These are phyloP conservation scores for Cladosporium sp. DNA, from an alignment of 2,329 filamentous ascomycete species.

Conservation along the genomic window DNA sequence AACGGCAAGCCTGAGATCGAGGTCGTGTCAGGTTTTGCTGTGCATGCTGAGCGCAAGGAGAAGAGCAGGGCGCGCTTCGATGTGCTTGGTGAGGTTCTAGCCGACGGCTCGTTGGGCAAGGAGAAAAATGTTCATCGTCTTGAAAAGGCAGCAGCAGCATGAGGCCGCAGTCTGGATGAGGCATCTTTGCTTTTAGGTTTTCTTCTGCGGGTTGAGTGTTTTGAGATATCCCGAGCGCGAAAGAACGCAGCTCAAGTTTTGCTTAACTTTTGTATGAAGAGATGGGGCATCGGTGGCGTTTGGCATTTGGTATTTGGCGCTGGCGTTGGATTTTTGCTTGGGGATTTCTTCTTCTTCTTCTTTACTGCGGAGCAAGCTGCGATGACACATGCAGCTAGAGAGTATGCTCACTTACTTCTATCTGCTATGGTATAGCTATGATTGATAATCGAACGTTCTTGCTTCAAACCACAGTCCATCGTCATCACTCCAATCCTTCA, in stretches of 20 bases:
- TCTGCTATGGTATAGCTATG: neutral
- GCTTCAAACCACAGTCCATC: neutral
- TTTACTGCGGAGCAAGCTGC: neutral
- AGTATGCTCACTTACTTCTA: neutral
- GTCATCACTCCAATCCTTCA: constrained; percentile 44
- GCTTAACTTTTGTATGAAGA: neutral
- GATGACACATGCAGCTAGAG: neutral
- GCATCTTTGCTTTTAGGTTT: neutral
- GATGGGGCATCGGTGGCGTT: neutral
- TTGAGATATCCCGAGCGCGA: constrained; percentile 4
- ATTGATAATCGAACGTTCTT: neutral
- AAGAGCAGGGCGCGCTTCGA: neutral
- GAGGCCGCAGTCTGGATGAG: neutral
- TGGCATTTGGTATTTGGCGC: too few relatives aligned
- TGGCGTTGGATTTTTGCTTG: neutral
- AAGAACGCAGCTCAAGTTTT: neutral
- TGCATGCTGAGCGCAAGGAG: neutral
- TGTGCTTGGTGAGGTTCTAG: neutral
- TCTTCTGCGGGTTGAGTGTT: neutral
- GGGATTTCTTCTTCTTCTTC: neutral
- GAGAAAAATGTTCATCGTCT: neutral
- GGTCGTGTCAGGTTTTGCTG: neutral
- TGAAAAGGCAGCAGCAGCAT: neutral
- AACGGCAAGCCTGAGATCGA: neutral
- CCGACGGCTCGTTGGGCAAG: neutral